Evolutionary conservation across 75 land plant genomes (phyloP).

Genomic region (Pinus tabuliformis): DNA sequence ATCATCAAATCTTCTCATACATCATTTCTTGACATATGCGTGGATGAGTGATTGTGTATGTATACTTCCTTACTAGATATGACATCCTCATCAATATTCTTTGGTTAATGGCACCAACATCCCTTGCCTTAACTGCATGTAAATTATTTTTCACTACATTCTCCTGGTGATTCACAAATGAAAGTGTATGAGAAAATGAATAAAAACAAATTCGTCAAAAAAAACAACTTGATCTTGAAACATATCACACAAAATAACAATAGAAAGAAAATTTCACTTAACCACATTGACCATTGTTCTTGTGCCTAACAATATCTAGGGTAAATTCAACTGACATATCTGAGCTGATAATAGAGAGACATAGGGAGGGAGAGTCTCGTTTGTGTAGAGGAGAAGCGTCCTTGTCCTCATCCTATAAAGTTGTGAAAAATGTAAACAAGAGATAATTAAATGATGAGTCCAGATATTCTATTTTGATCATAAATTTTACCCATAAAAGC

Average conservation of each 20-base stretch:
- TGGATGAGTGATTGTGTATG: constrained; percentile 5
- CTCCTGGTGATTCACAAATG: not conserved
- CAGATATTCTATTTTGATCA: no score
- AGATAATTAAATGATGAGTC: no score
- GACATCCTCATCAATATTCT: constrained; percentile 10
- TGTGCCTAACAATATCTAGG: not conserved
- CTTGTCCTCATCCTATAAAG: no score
- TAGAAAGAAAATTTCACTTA: not conserved
- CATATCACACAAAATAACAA: not conserved
- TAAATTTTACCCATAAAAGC: no score
- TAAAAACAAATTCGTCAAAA: not conserved
- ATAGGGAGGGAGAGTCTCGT: no score
- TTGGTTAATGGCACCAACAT: constrained; percentile 13
- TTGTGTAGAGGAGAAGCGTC: no score
- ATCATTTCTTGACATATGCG: no score
- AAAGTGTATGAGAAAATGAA: not conserved
- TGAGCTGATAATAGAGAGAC: no score
- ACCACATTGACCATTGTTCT: not conserved
- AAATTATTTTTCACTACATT: not conserved
- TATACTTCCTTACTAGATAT: constrained; percentile 15
- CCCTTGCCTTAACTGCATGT: constrained; percentile 19
- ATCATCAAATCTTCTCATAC: no score
- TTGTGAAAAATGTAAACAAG: no score
- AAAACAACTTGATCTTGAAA: not conserved
- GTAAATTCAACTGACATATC: no score